phyloP scores from a whole-genome alignment of 768 basidiomycete species.

The Dioszegia crocea region DNA sequence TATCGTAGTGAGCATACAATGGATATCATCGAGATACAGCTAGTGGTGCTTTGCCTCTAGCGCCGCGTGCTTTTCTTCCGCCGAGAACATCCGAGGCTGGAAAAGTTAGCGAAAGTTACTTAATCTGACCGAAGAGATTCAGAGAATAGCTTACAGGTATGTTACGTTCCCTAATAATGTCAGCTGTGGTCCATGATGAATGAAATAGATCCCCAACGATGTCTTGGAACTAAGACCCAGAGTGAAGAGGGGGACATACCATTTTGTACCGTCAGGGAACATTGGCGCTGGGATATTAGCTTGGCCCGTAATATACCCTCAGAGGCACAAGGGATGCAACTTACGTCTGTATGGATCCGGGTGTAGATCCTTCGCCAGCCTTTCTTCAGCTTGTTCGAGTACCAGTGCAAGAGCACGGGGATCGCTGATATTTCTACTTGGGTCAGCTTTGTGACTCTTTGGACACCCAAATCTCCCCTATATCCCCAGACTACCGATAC shows the following conservation, averaged over 20 bases:
- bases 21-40: background rate
- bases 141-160: constrained; percentile 42
- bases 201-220: background rate
- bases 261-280: constrained; percentile 91
- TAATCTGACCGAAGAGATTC: background rate
- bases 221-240: background rate
- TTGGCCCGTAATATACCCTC: background rate
- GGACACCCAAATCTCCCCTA: background rate
- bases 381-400: constrained; percentile 72
- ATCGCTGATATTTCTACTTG: constrained; percentile 69
- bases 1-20: background rate
- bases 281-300: constrained; percentile 59
- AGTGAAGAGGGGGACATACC: constrained; percentile 56
- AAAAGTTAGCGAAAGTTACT: constrained; percentile 5
- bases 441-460: background rate
- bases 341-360: constrained; percentile 91
- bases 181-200: constrained; percentile 6
- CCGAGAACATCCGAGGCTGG: constrained; percentile 48
- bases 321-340: constrained; percentile 48
- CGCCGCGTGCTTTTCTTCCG: constrained; percentile 37
- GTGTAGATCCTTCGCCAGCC: constrained; percentile 64
- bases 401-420: constrained; percentile 75
- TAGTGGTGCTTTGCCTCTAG: constrained; percentile 21
- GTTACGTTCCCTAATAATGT: constrained; percentile 50
- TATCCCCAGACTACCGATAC: too few species aligned